Conservation (phyloP, 2,329 filamentous ascomycete species). For the Aspergillus alliaceus region DNA sequence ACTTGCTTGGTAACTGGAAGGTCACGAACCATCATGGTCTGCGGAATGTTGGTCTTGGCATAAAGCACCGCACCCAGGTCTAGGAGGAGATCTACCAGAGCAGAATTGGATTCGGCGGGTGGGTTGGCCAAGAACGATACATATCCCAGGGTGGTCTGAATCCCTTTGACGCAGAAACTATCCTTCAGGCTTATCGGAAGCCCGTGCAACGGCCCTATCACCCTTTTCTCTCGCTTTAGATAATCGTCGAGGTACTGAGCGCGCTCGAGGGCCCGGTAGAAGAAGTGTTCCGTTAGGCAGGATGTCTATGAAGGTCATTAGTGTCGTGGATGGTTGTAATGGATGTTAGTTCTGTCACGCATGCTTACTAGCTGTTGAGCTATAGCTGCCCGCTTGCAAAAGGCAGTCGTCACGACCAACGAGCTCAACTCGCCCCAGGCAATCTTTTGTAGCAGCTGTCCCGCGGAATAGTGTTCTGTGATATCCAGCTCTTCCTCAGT, state of each 20-base stretch:
- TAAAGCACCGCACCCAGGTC: constrained; percentile 31
- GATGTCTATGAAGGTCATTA: constrained; percentile 18
- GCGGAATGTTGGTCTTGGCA: constrained; percentile 36
- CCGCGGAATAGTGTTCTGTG: constrained; percentile 35
- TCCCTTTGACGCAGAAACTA: constrained; percentile 22
- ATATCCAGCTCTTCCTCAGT: constrained; percentile 48
- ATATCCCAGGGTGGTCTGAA: constrained; percentile 25
- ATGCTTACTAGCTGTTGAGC: constrained; percentile 37
- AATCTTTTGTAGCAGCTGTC: constrained; percentile 19
- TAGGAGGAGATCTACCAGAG: constrained; percentile 25
- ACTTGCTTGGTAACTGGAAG: no score
- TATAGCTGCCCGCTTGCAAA: constrained; percentile 42
- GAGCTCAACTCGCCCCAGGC: constrained; percentile 20
- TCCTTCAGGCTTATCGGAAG: constrained; percentile 42
- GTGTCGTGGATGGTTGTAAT: background rate
- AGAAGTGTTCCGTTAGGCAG: constrained; percentile 42
- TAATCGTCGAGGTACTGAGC: constrained; percentile 40
- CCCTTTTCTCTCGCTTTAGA: constrained; percentile 25
- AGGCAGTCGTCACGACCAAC: constrained; percentile 29
- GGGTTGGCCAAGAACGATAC: constrained; percentile 21
- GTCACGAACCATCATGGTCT: constrained; percentile 30
- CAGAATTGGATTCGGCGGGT: constrained; percentile 19
- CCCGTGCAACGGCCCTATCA: constrained; percentile 40
- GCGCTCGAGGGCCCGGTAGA: constrained; percentile 34
- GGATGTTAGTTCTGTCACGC: no score